Evolutionary conservation across 2,329 filamentous ascomycete genomes (phyloP).

Genomic region (Colletotrichum lupini): DNA sequence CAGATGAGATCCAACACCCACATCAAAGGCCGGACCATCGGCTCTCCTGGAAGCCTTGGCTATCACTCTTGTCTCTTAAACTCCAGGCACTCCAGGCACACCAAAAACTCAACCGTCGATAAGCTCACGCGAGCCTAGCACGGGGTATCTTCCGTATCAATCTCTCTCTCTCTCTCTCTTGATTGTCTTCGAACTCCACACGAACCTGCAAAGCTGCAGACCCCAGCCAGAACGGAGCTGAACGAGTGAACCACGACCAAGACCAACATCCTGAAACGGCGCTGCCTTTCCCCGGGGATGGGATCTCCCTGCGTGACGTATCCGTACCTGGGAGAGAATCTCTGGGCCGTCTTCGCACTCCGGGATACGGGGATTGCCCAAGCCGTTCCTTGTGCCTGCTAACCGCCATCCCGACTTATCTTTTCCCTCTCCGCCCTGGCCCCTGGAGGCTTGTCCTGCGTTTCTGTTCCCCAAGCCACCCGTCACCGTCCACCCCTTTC

Average conservation of each 20-base stretch:
- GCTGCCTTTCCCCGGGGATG: constrained; percentile 19
- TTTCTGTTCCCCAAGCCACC: not conserved
- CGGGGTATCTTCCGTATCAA: constrained; percentile 4
- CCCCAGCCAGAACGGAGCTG: not conserved
- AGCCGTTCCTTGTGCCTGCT: constrained; percentile 3
- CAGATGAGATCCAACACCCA: not conserved
- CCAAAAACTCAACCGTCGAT: constrained; percentile 8
- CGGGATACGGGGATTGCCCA: not conserved
- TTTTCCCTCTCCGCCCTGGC: not conserved
- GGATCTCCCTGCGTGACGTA: constrained; percentile 32
- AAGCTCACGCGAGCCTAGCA: constrained; percentile 21
- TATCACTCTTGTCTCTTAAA: not conserved
- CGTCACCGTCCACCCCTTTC: not conserved
- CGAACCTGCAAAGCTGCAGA: not conserved
- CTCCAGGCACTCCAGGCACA: not conserved
- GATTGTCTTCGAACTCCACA: not conserved
- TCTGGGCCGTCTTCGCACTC: constrained; percentile 8
- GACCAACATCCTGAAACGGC: constrained; percentile 32
- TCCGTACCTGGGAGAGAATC: not conserved
- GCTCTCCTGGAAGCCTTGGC: not conserved
- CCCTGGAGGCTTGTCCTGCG: not conserved
- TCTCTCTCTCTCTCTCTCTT: not conserved
- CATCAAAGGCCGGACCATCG: not conserved
- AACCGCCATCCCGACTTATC: not conserved
- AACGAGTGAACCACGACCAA: constrained; percentile 8